Percentiles rank a stretch among this genome's conserved stretches.
These are phyloP conservation scores for Akanthomyces uredinophilus DNA, from an alignment of 2,329 filamentous ascomycete species.

Conservation along the genomic window DNA sequence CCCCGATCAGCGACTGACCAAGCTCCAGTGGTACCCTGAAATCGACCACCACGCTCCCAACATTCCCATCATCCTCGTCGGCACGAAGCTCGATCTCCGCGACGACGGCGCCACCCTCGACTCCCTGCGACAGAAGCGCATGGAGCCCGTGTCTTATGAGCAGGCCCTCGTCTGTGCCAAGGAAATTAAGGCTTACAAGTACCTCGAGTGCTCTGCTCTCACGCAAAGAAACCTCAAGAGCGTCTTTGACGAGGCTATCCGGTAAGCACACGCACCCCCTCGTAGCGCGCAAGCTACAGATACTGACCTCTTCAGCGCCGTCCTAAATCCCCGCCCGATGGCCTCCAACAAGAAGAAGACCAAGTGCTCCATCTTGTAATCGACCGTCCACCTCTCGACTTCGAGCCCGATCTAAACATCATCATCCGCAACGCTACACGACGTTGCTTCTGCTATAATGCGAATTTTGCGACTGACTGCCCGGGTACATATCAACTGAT, in stretches of 20 bases:
- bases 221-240: conserved; percentile 97
- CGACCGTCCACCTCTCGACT: not conserved
- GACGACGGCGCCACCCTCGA: conserved; percentile 82
- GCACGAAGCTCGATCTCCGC: conserved; percentile 92
- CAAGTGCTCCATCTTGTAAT: conserved; percentile 67
- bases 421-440: conserved; percentile 3
- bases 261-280: conserved; percentile 52
- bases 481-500: conserved; percentile 10
- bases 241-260: conserved; percentile 97
- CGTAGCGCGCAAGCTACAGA: too few relatives aligned
- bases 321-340: conserved; percentile 62
- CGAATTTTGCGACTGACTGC: conserved; percentile 4
- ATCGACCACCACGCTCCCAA: conserved; percentile 95
- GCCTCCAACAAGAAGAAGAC: conserved; percentile 55
- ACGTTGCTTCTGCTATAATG: not conserved
- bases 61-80: conserved; percentile 93
- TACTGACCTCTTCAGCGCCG: conserved; percentile 50
- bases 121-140: conserved; percentile 81
- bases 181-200: conserved; percentile 94
- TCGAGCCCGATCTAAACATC: not conserved
- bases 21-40: conserved; percentile 82
- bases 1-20: not conserved
- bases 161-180: conserved; percentile 84
- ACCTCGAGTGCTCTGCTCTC: conserved; percentile 93
- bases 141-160: conserved; percentile 95